Conservation (phyloP, 2,329 filamentous ascomycete genomes). For the Paracorniculantispora psalliotae region DNA sequence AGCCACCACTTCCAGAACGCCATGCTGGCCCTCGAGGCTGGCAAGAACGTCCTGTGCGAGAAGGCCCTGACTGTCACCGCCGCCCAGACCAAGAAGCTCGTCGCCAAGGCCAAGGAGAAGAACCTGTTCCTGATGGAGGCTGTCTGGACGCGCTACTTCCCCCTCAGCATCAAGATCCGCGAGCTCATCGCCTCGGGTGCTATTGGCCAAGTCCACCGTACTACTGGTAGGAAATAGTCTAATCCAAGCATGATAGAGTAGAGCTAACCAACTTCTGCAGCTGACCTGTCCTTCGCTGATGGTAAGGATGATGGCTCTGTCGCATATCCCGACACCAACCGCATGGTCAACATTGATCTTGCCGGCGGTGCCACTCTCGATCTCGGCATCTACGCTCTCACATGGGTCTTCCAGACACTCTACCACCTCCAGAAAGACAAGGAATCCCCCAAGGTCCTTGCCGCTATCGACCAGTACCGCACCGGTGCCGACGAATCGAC, state of each 20-base stretch:
- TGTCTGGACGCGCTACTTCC: constrained; percentile 88
- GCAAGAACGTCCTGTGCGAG: constrained; percentile 86
- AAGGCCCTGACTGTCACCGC: constrained; percentile 87
- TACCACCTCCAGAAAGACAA: constrained; percentile 75
- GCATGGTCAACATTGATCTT: constrained; percentile 77
- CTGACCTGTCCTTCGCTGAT: constrained; percentile 57
- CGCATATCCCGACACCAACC: constrained; percentile 56
- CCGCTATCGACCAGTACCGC: constrained; percentile 66
- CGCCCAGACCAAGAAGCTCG: constrained; percentile 66
- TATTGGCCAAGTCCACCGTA: constrained; percentile 58
- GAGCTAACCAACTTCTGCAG: constrained; percentile 26
- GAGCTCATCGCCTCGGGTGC: constrained; percentile 54
- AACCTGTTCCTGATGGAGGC: constrained; percentile 77
- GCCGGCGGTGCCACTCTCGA: constrained; percentile 81
- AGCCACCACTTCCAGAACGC: constrained; percentile 90
- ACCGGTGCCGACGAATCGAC: constrained; percentile 75
- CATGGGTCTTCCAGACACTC: constrained; percentile 85
- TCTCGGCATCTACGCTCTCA: constrained; percentile 81
- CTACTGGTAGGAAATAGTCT: constrained; percentile 37
- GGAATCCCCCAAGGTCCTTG: constrained; percentile 61
- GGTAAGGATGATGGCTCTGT: constrained; percentile 52
- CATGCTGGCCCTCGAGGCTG: constrained; percentile 75
- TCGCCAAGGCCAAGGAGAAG: constrained; percentile 67
- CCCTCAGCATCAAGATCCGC: constrained; percentile 69
- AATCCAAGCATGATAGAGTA: not conserved